phyloP scores from a whole-genome alignment of 2,329 filamentous ascomycete species.

The Peltaster fructicola region DNA sequence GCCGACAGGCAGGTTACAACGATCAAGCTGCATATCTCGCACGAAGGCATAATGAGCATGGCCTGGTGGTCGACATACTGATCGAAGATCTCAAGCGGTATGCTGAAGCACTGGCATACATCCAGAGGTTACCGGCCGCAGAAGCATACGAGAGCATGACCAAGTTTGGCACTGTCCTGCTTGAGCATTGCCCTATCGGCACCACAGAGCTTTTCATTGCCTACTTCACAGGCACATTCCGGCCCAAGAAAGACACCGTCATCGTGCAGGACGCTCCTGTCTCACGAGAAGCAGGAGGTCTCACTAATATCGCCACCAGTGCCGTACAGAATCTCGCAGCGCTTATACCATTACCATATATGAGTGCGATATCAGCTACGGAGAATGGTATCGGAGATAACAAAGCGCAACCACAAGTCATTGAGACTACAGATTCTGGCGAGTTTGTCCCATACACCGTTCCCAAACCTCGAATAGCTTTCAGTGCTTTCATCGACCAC shows the following conservation, averaged over 20 bases:
- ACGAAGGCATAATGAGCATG: constrained; percentile 82
- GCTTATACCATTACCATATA: constrained; percentile 69
- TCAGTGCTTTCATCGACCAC: constrained; percentile 93
- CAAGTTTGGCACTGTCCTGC: constrained; percentile 83
- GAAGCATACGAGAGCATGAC: constrained; percentile 76
- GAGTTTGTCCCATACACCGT: constrained; percentile 48
- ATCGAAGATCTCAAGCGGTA: constrained; percentile 93
- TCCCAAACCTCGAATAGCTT: constrained; percentile 73
- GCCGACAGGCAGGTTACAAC: constrained; percentile 87
- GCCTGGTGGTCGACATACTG: constrained; percentile 84
- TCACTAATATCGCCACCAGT: constrained; percentile 39
- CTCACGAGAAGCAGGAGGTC: constrained; percentile 13
- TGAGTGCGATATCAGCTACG: constrained; percentile 42
- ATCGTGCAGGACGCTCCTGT: constrained; percentile 29
- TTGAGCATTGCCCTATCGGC: constrained; percentile 68
- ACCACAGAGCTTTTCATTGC: constrained; percentile 81
- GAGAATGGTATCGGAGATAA: constrained; percentile 20
- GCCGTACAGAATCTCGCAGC: constrained; percentile 76
- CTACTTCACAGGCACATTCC: constrained; percentile 80
- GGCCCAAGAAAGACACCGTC: constrained; percentile 48
- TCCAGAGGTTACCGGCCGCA: constrained; percentile 70
- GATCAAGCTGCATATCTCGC: constrained; percentile 94
- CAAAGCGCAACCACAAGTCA: constrained; percentile 36
- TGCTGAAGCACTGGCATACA: constrained; percentile 72
- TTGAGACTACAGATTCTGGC: constrained; percentile 35